These are phyloP conservation scores for Knufia petricola DNA, from an alignment of 2,329 filamentous ascomycete genomes.

Conservation along the genomic window DNA sequence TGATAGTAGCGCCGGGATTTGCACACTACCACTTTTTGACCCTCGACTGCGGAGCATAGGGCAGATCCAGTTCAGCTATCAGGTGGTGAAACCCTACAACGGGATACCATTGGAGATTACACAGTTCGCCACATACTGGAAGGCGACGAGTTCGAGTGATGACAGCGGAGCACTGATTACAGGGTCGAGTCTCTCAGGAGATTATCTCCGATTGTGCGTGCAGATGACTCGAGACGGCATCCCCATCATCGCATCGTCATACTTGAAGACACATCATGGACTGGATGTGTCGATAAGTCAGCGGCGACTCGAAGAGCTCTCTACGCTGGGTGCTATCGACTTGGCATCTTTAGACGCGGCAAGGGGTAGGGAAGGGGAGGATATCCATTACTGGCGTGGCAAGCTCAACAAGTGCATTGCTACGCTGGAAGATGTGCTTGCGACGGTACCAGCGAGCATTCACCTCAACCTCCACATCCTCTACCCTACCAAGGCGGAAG, in stretches of 20 bases:
- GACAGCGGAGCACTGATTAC: slow-evolving; percentile 82
- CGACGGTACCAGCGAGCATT: slow-evolving; percentile 64
- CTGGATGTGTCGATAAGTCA: slow-evolving; percentile 75
- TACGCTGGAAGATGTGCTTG: slow-evolving; percentile 68
- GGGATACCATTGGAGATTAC: slow-evolving; percentile 91
- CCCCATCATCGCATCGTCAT: slow-evolving; percentile 78
- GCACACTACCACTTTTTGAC: slow-evolving; percentile 84
- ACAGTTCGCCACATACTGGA: slow-evolving; percentile 98
- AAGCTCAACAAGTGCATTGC: slow-evolving; percentile 66
- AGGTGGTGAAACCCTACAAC: slow-evolving; percentile 92
- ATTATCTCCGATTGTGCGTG: slow-evolving; percentile 84
- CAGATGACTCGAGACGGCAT: slow-evolving; percentile 83
- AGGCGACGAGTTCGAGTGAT: slow-evolving; percentile 88
- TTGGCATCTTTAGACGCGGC: slow-evolving; percentile 34
- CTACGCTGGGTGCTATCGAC: slow-evolving; percentile 29
- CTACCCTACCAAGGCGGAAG: slow-evolving; percentile 69
- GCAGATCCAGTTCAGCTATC: slow-evolving; percentile 85
- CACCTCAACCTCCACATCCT: slow-evolving; percentile 88
- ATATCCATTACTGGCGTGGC: slow-evolving; percentile 41
- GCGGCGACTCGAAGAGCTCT: slow-evolving; percentile 50
- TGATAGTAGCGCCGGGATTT: slow-evolving; percentile 65
- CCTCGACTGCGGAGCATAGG: slow-evolving; percentile 84
- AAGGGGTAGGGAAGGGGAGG: slow-evolving; percentile 9
- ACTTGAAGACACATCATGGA: slow-evolving; percentile 65
- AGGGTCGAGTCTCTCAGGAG: slow-evolving; percentile 88